Evolutionary conservation across 139 green algal genomes (phyloP), one percentile per base, ranked within the genome.

Genomic region (Raphidocelis subcapitata): DNA sequence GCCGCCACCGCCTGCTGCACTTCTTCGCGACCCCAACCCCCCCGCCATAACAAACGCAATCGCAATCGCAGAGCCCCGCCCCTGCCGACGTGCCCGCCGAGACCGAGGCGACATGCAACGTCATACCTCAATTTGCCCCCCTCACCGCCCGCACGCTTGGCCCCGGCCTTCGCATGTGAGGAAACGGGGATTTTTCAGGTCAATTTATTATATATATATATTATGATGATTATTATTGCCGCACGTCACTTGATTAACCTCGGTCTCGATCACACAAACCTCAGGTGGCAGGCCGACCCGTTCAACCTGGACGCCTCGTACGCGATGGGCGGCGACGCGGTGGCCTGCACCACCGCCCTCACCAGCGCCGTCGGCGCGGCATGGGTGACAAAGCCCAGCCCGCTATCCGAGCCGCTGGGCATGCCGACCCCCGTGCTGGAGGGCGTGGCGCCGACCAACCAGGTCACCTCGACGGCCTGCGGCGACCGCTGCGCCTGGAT

Each of bases 261-360:
- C n/a, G n/a, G n/a, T n/a, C n/a, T n/a, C n/a, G n/a, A n/a, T n/a
- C n/a, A n/a, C n/a, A n/a, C n/a, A n/a, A n/a, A n/a, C n/a, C n/a
- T n/a, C n/a, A n/a, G n/a, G n/a, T 75, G 69, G 69, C 69, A 75
- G 57, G 31, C 18, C 15, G 69, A 75, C 28, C 69, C 57, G 3
- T 67, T 67, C 69, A 75, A 75, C 57, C 44, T 23, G 15, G 59
- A 67, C 16, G 32, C 41, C 0, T 31, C 52, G 37, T 67, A 67
- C 69, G 60, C 56, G 18, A 36, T 26, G 14, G 35, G 21, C 14
- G 63, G 63, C n/a, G 69, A 75, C 26, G 14, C 33, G 1, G 26
- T n/a, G 1, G 33, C 52, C 3, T 75, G 69, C 52, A 59, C 28
- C 8, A 26, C 44, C 5, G 56, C 36, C 5, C 23, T 75, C n/a